Base-by-base conservation (phyloP, 805 yeast genomes). In the Saccharomycopsis sp. region DNA sequence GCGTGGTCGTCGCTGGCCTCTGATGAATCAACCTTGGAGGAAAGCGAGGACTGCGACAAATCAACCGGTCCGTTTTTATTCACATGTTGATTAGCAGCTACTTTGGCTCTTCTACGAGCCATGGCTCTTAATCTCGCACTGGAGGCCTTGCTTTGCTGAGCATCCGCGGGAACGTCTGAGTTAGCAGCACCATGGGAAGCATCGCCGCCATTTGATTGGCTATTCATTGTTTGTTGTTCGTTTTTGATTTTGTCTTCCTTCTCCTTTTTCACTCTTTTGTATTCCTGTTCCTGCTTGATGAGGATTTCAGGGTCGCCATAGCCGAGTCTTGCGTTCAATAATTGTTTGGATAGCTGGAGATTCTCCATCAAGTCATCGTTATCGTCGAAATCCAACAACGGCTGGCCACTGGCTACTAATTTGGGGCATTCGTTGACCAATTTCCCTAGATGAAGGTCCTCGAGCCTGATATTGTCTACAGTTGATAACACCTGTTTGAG, bases 41-140 rank as follows among this genome's bases (percentile, higher is more conserved):
- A 83, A 1, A 87, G 78, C 0, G 90, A 83, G 64, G 88, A 82
- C 67, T 85, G 88, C 1, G 91, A 83, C 8, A 87, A 72, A 68
- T 87, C 93, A 0, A 87, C 83, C 0, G 87, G 81, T 50, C 71
- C 68, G 2, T 70, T 68, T 65, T 77, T 80, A 22, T 70, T 70
- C 3, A 78, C 71, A 7, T 75, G 73, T 8, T 79, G 71, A 64
- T 81, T 83, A 0, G 89, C 87, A 62, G 78, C 81, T 56, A 82
- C 84, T 68, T 87, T 89, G 2, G 96, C 94, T 68, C 86, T 85
- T 67, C 98, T 80, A 66, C 87, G 87, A n/a, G 97, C 97, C 89
- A 93, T 83, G 1, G 97, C 98, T 62, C 89, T 81, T 78, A 91
- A 80, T 69, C 97, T 82, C 0, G 96, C 92, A 54, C 87, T 81